These are phyloP conservation scores for Dioszegia aurantiaca DNA, from an alignment of 768 basidiomycete species.

Conservation along the genomic window DNA sequence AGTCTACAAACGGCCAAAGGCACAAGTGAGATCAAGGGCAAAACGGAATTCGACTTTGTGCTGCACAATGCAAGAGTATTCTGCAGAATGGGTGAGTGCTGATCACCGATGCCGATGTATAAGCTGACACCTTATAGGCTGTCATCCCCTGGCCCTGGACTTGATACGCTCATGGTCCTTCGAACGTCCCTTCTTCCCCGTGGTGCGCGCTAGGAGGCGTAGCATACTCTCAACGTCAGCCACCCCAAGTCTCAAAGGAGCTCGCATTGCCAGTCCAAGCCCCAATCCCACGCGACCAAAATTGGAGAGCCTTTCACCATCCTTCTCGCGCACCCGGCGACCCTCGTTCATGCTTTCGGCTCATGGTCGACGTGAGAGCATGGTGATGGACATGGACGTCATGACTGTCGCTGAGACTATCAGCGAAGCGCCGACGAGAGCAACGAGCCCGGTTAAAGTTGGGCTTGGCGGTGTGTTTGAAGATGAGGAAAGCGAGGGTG, in stretches of 20 bases:
- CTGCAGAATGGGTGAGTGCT: conserved; percentile 78
- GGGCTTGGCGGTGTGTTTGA: background rate
- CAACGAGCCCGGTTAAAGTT: conserved; percentile 10
- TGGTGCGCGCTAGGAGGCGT: conserved; percentile 11
- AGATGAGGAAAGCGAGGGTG: conserved; percentile 13
- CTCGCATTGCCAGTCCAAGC: conserved; percentile 71
- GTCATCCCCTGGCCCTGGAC: conserved; percentile 85
- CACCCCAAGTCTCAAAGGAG: conserved; percentile 64
- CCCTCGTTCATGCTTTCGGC: conserved; percentile 44
- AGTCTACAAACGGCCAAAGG: conserved; percentile 91
- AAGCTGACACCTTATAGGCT: conserved; percentile 60
- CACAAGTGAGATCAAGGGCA: conserved; percentile 78
- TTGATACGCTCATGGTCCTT: conserved; percentile 90
- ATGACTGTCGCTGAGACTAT: conserved; percentile 50
- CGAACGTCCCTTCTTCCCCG: conserved; percentile 64
- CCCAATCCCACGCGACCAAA: conserved; percentile 72
- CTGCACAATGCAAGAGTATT: conserved; percentile 90
- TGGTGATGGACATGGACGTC: conserved; percentile 88
- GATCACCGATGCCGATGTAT: background rate
- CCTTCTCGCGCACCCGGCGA: conserved; percentile 20
- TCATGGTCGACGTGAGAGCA: conserved; percentile 64
- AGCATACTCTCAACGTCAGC: conserved; percentile 48
- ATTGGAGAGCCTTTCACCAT: conserved; percentile 10
- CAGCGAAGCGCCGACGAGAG: conserved; percentile 13
- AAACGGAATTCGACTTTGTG: conserved; percentile 90